phyloP scores from a whole-genome alignment of 768 basidiomycete genomes.

The Leccinum subgranulosum region DNA sequence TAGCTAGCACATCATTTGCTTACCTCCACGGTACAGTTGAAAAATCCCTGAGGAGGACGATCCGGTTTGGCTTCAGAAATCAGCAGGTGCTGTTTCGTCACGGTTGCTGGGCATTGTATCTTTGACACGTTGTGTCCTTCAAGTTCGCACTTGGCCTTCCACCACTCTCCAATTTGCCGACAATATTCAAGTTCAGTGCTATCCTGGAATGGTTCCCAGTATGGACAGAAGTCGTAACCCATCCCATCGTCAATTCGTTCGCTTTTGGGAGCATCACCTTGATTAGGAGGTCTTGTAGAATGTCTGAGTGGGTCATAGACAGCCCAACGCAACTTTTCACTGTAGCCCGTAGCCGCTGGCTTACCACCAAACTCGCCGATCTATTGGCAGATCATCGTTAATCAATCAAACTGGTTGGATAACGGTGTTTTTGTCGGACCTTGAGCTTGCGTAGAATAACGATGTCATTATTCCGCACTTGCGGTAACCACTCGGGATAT shows the following conservation, averaged over 20 bases:
- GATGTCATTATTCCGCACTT: conserved; percentile 45
- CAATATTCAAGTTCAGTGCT: conserved; percentile 44
- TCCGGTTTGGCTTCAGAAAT: conserved; percentile 50
- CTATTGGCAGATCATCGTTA: conserved; percentile 23
- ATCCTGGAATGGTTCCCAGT: conserved; percentile 37
- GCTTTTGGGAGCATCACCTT: conserved; percentile 36
- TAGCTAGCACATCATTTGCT: conserved; percentile 2
- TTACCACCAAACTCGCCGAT: conserved; percentile 29
- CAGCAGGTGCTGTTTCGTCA: conserved; percentile 41
- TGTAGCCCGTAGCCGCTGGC: conserved; percentile 42
- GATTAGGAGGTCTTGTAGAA: conserved; percentile 36
- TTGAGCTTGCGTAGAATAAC: conserved; percentile 50
- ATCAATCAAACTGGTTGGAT: not conserved
- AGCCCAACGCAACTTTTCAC: conserved; percentile 51
- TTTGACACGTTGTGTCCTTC: conserved; percentile 17
- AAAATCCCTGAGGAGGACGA: conserved; percentile 46
- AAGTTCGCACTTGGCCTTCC: conserved; percentile 33
- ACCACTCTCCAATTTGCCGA: conserved; percentile 46
- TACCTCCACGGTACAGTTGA: conserved; percentile 65
- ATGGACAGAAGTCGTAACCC: conserved; percentile 43
- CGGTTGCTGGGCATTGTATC: conserved; percentile 8
- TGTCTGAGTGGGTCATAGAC: conserved; percentile 43
- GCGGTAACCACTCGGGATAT: conserved; percentile 49
- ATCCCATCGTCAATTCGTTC: conserved; percentile 31
- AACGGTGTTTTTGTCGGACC: conserved; percentile 30